Conservation (phyloP, 352 stramenopile species). For the Phytophthora foliorum region DNA sequence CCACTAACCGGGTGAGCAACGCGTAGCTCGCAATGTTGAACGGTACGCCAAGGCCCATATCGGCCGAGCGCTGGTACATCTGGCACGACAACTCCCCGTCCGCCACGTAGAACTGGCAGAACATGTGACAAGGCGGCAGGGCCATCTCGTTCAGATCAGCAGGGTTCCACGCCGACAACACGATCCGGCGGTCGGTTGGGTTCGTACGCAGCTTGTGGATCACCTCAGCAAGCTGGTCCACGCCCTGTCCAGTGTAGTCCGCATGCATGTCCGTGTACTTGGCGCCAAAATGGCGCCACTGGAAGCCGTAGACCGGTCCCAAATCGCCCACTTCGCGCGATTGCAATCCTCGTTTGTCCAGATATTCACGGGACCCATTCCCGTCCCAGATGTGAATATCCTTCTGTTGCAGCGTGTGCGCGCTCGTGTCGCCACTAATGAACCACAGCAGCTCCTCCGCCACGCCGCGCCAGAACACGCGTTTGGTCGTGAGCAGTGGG, state of each 20-base stretch:
- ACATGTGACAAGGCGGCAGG: slow-evolving; percentile 99
- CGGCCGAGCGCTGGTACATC: slow-evolving; percentile 99
- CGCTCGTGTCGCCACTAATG: slow-evolving; percentile 97
- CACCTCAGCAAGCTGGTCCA: slow-evolving; percentile 98
- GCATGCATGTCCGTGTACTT: slow-evolving; percentile 98
- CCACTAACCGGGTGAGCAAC: slow-evolving; percentile 97
- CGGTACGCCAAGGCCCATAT: slow-evolving; percentile 99
- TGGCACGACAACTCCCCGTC: slow-evolving; percentile 87
- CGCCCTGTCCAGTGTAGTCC: slow-evolving; percentile 98
- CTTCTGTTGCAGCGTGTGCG: slow-evolving; percentile 97
- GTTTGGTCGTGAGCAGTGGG: slow-evolving; percentile 99
- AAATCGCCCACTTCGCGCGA: slow-evolving; percentile 98
- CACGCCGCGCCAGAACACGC: slow-evolving; percentile 99
- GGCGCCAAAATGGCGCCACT: slow-evolving; percentile 99
- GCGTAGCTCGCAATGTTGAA: slow-evolving; percentile 99
- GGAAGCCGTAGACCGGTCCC: slow-evolving; percentile 97
- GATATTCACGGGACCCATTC: slow-evolving; percentile 97
- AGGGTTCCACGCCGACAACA: slow-evolving; percentile 99
- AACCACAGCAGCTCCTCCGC: slow-evolving; percentile 99
- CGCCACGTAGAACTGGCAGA: slow-evolving; percentile 96
- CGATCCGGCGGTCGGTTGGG: slow-evolving; percentile 97
- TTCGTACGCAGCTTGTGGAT: slow-evolving; percentile 98
- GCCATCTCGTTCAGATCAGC: slow-evolving; percentile 97
- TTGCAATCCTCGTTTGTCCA: slow-evolving; percentile 93
- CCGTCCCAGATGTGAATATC: slow-evolving; percentile 99